Evolutionary conservation across 352 stramenopile genomes (phyloP), one percentile per base, ranked within the genome.

Genomic region (Globisporangium irregulare): DNA sequence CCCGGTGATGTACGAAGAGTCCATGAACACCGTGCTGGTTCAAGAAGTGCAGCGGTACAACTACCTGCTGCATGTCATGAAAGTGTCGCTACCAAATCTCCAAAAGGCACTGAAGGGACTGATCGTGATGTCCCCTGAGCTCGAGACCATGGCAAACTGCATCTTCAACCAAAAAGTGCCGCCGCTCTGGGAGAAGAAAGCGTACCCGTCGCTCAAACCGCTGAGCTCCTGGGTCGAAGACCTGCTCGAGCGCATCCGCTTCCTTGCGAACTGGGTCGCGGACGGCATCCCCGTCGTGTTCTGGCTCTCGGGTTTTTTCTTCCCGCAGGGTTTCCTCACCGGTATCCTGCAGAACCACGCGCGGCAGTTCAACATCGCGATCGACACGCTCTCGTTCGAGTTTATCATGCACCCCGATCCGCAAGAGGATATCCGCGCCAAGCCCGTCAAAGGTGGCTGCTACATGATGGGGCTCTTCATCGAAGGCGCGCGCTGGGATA

Each of bases 291-390:
- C 90, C 71, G 54, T 76, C 73, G 27, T 75, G 74, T 69, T 76
- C 66, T 98, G 95, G 95, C 61, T 98, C 24, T 89, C 87, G 36
- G 92, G 91, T 1, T 98, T 98, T 71, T 98, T 98, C 80, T 98
- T 98, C 70, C 95, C 95, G 2, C 95, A 98, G 64, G 94, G 92
- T 1, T 87, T 87, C 63, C 75, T 92, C 66, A 93, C 85, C 2
- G 81, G 77, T 8, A 81, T 73, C 58, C 64, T 89, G 29, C 85
- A 93, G 64, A 93, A 93, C 68, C 82, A 86, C 65, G 85, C 84
- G 25, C 72, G 85, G 18, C 73, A 86, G 58, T 79, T 86, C 38
- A 77, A 80, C 24, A 68, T 95, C 20, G 87, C 91, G 1, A 96
- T 97, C 61, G 91, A 97, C 70, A 91, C 87, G 38, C 69, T 96